Percentiles rank a stretch among this genome's conserved stretches.
Evolutionary conservation across 441 rosid genomes (phyloP).

Genomic region (Croton setiger): DNA sequence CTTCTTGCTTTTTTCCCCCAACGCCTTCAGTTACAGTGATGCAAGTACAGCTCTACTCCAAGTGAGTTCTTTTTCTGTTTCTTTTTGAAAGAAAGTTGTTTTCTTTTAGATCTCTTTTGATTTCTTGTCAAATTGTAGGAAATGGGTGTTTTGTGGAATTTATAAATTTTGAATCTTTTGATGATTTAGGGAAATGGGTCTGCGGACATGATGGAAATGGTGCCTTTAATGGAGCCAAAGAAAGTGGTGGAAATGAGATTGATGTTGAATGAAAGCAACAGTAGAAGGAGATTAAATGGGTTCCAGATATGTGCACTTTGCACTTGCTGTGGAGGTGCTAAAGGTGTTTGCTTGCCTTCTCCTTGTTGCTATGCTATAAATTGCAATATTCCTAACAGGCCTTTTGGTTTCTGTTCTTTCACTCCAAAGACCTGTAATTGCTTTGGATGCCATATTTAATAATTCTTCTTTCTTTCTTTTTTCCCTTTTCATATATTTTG

Average conservation of each 20-base stretch:
- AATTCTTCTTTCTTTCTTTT: background rate
- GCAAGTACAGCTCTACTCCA: slow-evolving; percentile 16
- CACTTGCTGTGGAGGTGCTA: slow-evolving; percentile 96
- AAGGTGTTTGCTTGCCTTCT: slow-evolving; percentile 72
- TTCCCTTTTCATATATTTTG: background rate
- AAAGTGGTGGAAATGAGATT: slow-evolving; percentile 56
- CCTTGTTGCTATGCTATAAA: slow-evolving; percentile 98
- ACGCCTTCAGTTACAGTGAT: slow-evolving; percentile 21
- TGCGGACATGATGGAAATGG: slow-evolving; percentile 33
- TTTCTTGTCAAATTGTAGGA: slow-evolving; percentile 5
- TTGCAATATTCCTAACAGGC: slow-evolving; percentile 96
- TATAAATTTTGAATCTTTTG: slow-evolving; percentile 12
- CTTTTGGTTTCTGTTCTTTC: slow-evolving; percentile 95
- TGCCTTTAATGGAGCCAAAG: slow-evolving; percentile 43
- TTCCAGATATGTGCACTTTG: slow-evolving; percentile 92
- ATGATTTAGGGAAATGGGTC: slow-evolving; percentile 55
- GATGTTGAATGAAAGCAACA: slow-evolving; percentile 59
- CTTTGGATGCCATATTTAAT: slow-evolving; percentile 80
- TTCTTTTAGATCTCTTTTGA: slow-evolving; percentile 31
- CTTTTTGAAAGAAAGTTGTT: background rate
- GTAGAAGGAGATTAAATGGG: slow-evolving; percentile 68
- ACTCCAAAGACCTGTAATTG: slow-evolving; percentile 97
- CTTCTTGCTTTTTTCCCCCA: slow-evolving; percentile 14
- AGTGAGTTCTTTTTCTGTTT: background rate
- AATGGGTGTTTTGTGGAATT: slow-evolving; percentile 11